Evolutionary conservation across 2,329 filamentous ascomycete species (phyloP).

Genomic region (Ophiostoma ulmi): DNA sequence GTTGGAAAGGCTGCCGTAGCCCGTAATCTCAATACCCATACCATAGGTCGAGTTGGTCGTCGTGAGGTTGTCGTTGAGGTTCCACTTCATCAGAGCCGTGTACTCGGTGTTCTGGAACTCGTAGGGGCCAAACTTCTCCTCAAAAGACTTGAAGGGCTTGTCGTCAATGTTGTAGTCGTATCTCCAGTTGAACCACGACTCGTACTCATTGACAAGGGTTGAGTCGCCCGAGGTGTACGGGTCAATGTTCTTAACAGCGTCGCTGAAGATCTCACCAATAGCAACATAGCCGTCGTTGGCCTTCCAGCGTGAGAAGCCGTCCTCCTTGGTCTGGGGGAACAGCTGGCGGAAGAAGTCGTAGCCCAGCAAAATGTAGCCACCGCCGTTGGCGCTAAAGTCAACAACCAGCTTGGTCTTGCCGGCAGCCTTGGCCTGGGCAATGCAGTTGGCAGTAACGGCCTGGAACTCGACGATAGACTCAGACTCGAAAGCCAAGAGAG

Average conservation of each 20-base stretch:
- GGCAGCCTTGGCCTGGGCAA: conserved; percentile 37
- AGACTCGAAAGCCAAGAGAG: conserved; percentile 31
- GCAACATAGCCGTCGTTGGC: conserved; percentile 38
- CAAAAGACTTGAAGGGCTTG: conserved; percentile 47
- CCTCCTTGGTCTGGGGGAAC: conserved; percentile 39
- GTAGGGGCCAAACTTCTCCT: conserved; percentile 41
- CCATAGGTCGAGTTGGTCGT: conserved; percentile 38
- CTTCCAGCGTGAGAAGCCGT: conserved; percentile 40
- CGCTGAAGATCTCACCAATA: conserved; percentile 42
- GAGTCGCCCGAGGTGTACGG: conserved; percentile 41
- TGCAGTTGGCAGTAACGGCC: conserved; percentile 34
- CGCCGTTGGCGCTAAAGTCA: conserved; percentile 54
- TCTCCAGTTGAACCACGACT: conserved; percentile 43
- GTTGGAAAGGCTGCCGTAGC: conserved; percentile 45
- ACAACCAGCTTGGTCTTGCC: conserved; percentile 58
- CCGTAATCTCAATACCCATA: conserved; percentile 44
- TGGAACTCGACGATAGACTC: conserved; percentile 34
- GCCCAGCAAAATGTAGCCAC: conserved; percentile 54
- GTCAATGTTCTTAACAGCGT: conserved; percentile 41
- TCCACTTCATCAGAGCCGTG: conserved; percentile 49
- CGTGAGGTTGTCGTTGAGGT: conserved; percentile 42
- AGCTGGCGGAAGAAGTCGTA: conserved; percentile 58
- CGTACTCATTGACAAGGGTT: conserved; percentile 20
- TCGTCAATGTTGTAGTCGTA: conserved; percentile 46
- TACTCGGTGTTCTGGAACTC: conserved; percentile 48